Conservation (phyloP, 441 rosid genomes). For the Pelargonium australe region DNA sequence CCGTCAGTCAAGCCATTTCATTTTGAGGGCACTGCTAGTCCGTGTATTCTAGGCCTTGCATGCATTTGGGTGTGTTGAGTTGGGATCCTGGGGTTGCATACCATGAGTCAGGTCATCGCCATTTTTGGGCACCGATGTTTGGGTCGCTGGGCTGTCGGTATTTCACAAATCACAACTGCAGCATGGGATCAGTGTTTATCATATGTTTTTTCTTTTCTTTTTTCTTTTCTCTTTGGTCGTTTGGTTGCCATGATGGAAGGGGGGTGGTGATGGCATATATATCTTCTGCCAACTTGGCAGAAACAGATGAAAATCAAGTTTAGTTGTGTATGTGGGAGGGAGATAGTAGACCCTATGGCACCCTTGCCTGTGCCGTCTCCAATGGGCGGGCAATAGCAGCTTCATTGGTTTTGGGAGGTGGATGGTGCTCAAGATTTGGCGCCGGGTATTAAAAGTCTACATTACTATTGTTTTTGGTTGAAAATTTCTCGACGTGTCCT, state of each 20-base stretch:
- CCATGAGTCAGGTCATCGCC: conserved; percentile 35
- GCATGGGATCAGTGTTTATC: conserved; percentile 18
- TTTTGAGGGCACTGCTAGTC: conserved; percentile 38
- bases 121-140: conserved; percentile 25
- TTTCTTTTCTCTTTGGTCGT: neutral
- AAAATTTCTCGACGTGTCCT: neutral
- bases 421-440: neutral
- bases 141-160: conserved; percentile 25
- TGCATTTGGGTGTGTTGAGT: conserved; percentile 59
- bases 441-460: neutral
- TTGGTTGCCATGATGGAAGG: neutral
- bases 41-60: conserved; percentile 42
- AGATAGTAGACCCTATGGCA: neutral
- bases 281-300: conserved; percentile 2
- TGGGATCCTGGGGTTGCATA: conserved; percentile 46
- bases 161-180: conserved; percentile 22
- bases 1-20: conserved; percentile 57
- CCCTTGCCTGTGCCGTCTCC: neutral
- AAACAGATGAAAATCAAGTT: neutral
- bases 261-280: neutral
- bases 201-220: conserved; percentile 10
- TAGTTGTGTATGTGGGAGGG: neutral
- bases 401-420: neutral
- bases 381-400: neutral
- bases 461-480: neutral